Percentiles rank a stretch among this genome's conserved stretches.
Conservation (phyloP, 148 eudicot species). For the Silene uniflora region DNA sequence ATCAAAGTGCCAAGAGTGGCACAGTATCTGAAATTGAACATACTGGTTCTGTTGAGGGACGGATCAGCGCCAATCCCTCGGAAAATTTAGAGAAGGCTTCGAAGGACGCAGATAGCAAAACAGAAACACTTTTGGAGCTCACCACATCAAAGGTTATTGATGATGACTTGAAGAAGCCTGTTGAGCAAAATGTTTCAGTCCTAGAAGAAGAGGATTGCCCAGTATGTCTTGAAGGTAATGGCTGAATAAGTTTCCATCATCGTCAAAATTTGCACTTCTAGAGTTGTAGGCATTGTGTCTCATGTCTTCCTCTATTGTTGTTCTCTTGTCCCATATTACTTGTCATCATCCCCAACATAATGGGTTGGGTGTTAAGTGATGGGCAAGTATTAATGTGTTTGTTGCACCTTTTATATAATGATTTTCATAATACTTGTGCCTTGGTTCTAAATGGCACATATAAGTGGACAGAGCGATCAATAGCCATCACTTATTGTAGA, state of each 20-base stretch:
- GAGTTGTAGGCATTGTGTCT: not conserved
- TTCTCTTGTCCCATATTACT: not conserved
- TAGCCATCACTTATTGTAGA: not conserved
- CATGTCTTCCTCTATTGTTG: not conserved
- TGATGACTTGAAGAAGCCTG: slow-evolving; percentile 56
- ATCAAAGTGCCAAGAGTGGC: slow-evolving; percentile 35
- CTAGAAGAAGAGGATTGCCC: slow-evolving; percentile 77
- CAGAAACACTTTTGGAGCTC: slow-evolving; percentile 42
- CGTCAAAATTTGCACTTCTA: not conserved
- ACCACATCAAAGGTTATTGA: slow-evolving; percentile 35
- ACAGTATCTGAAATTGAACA: slow-evolving; percentile 27
- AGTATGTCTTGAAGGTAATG: slow-evolving; percentile 83
- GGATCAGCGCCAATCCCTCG: slow-evolving; percentile 21
- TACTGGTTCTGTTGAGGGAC: slow-evolving; percentile 32
- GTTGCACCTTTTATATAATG: no score
- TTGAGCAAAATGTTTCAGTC: slow-evolving; percentile 34
- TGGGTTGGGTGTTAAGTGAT: not conserved
- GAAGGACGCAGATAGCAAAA: slow-evolving; percentile 34
- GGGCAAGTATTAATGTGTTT: no score
- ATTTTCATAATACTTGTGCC: no score
- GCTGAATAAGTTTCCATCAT: not conserved
- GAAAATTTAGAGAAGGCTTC: slow-evolving; percentile 35
- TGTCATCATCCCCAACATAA: not conserved
- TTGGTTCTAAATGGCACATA: no score
- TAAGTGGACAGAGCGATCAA: not conserved